Evolutionary conservation across 148 eudicot genomes (phyloP).

Genomic region (Rhododendron griersonianum): DNA sequence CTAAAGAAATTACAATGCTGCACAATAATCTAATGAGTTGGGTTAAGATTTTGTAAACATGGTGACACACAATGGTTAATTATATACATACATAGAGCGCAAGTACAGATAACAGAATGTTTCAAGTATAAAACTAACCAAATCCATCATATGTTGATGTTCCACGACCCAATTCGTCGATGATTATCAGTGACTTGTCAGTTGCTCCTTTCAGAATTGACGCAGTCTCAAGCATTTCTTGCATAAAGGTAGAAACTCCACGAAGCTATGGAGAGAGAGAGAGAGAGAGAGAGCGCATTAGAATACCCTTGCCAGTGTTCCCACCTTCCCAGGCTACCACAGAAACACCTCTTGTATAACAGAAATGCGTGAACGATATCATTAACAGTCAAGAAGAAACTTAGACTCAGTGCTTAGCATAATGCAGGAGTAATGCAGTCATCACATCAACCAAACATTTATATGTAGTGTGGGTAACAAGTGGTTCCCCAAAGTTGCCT

Average conservation of each 20-base stretch:
- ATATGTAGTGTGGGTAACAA: not conserved
- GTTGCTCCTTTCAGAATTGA: constrained; percentile 97
- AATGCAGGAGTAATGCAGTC: not conserved
- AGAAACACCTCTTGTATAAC: not conserved
- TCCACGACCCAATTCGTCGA: constrained; percentile 99
- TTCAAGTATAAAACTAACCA: constrained; percentile 51
- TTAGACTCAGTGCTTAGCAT: not conserved
- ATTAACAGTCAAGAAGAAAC: not conserved
- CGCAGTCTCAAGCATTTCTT: constrained; percentile 99
- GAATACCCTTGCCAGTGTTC: not conserved
- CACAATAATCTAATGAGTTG: not conserved
- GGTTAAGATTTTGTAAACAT: not conserved
- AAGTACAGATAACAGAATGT: not conserved
- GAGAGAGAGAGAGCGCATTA: not conserved
- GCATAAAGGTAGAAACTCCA: constrained; percentile 99
- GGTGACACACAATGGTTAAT: not conserved
- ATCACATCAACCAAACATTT: not conserved
- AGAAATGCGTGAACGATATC: not conserved
- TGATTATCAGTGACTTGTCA: constrained; percentile 78
- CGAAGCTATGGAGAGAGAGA: constrained; percentile 49
- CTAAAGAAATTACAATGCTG: not conserved
- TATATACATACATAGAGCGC: not conserved
- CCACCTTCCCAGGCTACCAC: not conserved
- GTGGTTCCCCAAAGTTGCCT: not conserved
- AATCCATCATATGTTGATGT: constrained; percentile 99